Conservation (phyloP, 2,329 filamentous ascomycete genomes). For the Diplodia intermedia region DNA sequence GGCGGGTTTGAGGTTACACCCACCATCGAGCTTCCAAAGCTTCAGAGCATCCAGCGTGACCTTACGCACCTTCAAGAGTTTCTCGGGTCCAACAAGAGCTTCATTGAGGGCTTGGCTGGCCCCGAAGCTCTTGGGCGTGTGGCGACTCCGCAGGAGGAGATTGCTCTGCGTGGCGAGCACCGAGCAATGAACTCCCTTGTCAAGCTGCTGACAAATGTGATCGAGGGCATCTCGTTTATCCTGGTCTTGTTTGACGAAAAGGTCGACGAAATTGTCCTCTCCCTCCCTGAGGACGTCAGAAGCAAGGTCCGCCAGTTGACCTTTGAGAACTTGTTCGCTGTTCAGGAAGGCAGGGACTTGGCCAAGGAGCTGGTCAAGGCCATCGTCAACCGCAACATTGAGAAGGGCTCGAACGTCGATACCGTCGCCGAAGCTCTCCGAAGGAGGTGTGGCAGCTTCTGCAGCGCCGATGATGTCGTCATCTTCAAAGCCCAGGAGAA, state of each 20-base stretch:
- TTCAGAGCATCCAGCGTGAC: constrained; percentile 79
- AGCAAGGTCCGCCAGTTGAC: constrained; percentile 77
- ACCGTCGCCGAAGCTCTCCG: constrained; percentile 95
- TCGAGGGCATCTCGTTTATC: constrained; percentile 96
- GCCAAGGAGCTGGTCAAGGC: constrained; percentile 96
- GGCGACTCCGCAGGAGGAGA: constrained; percentile 84
- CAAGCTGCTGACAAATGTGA: constrained; percentile 85
- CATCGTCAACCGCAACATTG: constrained; percentile 97
- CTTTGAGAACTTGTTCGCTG: constrained; percentile 86
- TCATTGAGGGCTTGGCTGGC: constrained; percentile 93
- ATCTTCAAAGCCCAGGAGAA: constrained; percentile 99
- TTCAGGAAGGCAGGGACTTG: constrained; percentile 79
- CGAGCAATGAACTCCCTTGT: constrained; percentile 87
- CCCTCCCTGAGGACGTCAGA: constrained; percentile 74
- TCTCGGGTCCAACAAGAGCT: constrained; percentile 82
- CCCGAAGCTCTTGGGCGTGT: constrained; percentile 82
- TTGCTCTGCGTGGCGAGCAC: constrained; percentile 91
- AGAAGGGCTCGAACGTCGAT: constrained; percentile 95
- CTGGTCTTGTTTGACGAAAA: constrained; percentile 93
- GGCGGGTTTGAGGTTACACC: constrained; percentile 70
- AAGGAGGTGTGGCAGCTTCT: constrained; percentile 93
- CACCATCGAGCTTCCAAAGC: constrained; percentile 70
- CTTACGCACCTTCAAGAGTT: constrained; percentile 81
- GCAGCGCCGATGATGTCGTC: constrained; percentile 93
- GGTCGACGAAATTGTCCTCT: constrained; percentile 82